Evolutionary conservation across 352 stramenopile genomes (phyloP).

Genomic region (Phytophthora melonis): DNA sequence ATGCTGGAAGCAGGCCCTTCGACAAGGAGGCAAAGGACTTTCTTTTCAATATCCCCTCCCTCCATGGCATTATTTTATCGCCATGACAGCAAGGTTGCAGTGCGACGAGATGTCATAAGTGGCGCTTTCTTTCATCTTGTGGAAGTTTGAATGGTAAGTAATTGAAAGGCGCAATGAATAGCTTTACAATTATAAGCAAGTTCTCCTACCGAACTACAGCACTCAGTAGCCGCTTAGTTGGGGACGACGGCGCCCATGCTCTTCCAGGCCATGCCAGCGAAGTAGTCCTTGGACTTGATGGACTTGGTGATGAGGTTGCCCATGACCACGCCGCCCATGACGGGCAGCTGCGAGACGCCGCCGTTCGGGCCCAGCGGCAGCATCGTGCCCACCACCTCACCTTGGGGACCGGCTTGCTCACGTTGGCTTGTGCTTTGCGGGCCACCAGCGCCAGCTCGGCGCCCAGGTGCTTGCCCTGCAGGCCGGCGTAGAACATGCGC

Average conservation of each 20-base stretch:
- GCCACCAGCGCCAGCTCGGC: constrained; percentile 46
- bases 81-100: too few relatives aligned
- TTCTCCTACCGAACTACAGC: not conserved
- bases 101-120: too few relatives aligned
- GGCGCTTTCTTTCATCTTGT: too few relatives aligned
- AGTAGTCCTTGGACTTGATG: constrained; percentile 63
- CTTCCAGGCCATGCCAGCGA: constrained; percentile 48
- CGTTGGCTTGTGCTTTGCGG: constrained; percentile 45
- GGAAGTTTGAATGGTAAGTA: not conserved
- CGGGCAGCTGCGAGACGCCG: constrained; percentile 60
- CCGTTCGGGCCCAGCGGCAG: constrained; percentile 63
- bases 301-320: constrained; percentile 61
- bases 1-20: too few relatives aligned
- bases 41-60: too few relatives aligned
- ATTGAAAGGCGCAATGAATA: not conserved
- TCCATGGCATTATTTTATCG: too few relatives aligned
- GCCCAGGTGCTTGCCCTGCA: constrained; percentile 56
- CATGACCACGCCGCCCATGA: constrained; percentile 58
- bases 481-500: constrained; percentile 46
- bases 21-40: too few relatives aligned
- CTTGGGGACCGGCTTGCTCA: constrained; percentile 56
- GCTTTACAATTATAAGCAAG: not conserved
- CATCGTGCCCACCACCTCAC: constrained; percentile 42
- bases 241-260: constrained; percentile 42
- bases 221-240: constrained; percentile 28